These are phyloP conservation scores for Hebeloma cylindrosporum DNA, from an alignment of 768 basidiomycete species.

Conservation along the genomic window DNA sequence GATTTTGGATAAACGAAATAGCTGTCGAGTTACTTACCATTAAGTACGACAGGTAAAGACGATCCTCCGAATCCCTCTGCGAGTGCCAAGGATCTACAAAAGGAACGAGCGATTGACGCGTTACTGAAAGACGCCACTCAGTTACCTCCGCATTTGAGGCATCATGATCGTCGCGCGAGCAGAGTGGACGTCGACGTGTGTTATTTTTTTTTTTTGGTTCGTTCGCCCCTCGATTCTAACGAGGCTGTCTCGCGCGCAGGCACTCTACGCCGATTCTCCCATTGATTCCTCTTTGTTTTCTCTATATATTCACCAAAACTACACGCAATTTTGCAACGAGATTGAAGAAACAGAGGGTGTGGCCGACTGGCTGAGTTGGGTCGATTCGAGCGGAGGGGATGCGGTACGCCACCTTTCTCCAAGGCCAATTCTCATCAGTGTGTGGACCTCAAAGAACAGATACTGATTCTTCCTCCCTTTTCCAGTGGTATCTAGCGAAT, in stretches of 20 bases:
- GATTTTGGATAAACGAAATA: too few relatives aligned
- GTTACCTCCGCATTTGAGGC: conserved; percentile 57
- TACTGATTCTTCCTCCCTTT: too few relatives aligned
- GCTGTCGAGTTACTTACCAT: too few relatives aligned
- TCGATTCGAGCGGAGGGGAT: conserved; percentile 68
- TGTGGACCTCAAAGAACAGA: too few relatives aligned
- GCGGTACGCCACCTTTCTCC: conserved; percentile 39
- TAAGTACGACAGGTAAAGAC: conserved; percentile 81
- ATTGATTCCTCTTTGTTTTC: conserved; percentile 90
- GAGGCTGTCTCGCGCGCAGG: conserved; percentile 39
- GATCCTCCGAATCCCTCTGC: conserved; percentile 61
- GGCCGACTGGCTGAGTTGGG: conserved; percentile 74
- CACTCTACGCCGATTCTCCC: conserved; percentile 78
- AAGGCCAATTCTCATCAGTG: neutral
- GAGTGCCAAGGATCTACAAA: conserved; percentile 60
- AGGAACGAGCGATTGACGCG: conserved; percentile 57
- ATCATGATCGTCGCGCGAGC: conserved; percentile 66
- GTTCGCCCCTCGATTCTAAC: neutral
- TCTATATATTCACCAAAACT: conserved; percentile 93
- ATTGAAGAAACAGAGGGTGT: conserved; percentile 72
- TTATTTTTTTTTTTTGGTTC: conserved; percentile 2
- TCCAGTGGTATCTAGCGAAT: conserved; percentile 65
- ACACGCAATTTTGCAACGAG: conserved; percentile 77
- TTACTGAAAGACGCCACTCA: conserved; percentile 52
- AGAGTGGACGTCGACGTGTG: conserved; percentile 76